Evolutionary conservation across 805 yeast species (phyloP), one percentile per base, ranked within the genome.

Genomic region (Ogataea allantospora): DNA sequence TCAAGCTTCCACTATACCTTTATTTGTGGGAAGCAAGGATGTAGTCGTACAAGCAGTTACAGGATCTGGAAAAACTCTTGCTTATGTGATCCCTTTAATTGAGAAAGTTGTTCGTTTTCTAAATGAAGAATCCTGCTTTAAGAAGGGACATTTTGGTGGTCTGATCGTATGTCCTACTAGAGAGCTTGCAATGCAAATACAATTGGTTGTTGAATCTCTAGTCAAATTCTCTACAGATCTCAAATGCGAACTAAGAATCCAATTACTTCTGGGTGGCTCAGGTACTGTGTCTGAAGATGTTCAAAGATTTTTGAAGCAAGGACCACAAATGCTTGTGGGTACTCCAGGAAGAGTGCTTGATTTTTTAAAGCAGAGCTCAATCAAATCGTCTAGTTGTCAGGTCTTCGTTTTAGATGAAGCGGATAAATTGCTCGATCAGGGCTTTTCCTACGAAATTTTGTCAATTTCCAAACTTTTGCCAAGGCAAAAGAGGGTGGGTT

Each of bases 11-110:
- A 81, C 95, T 0, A 84, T 93, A 33, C 99, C 99, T 0, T 65
- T 89, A 43, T 75, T 93, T 47, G 63, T 82, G 15, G 79, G 79
- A 13, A 84, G 88, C 55, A 91, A 91, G 54, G 99, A 93, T 63
- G 96, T 93, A 3, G 93, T 93, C 7, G 98, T 88, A 1, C 97
- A 93, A 58, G 95, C 97, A 0, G 96, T 88, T 1, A 93, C 99
- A 0, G 99, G 99, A 0, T 88, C 97, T 0, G 99, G 99, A n/a
- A 93, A 93, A 58, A 93, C 99, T 0, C 60, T 89, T n/a, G 83
- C 97, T 3, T 93, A 85, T 65, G 77, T 80, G 4, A 71, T 93
- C 2, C 99, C 99, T 0, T 73, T 85, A 1, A 53, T 88, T 4
- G 91, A 88, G 51, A 81, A 79, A 48, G 61, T 88, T 6, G 50